A percentile compares a stretch with the other conserved stretches of the same genome.
Evolutionary conservation across 305 asterid genomes (phyloP).

Genomic region (Ilex paraguariensis): DNA sequence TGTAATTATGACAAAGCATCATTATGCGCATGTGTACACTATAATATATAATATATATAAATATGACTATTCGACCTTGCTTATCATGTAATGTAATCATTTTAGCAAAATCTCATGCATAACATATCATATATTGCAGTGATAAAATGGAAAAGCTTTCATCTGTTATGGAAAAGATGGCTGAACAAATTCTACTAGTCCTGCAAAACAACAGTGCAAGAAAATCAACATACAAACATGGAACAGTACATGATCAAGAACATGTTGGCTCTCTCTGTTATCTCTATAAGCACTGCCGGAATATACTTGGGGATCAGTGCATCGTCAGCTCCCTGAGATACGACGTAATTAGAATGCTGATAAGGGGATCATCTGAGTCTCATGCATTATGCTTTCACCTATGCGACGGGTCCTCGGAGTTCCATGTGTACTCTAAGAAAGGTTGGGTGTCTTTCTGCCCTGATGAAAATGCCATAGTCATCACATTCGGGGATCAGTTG

Average conservation of each 20-base stretch:
- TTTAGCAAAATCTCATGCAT: not conserved
- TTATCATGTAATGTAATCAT: too few species aligned
- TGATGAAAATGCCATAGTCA: conserved; percentile 33
- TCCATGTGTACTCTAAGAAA: conserved; percentile 81
- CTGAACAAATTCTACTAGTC: conserved; percentile 31
- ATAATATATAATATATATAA: too few species aligned
- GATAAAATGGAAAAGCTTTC: conserved; percentile 53
- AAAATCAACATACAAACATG: conserved; percentile 10
- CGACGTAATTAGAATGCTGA: conserved; percentile 70
- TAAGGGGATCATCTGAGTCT: conserved; percentile 66
- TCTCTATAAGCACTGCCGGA: conserved; percentile 48
- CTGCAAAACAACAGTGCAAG: conserved; percentile 26
- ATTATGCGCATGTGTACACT: too few species aligned
- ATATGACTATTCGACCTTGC: too few species aligned
- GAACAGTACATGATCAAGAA: conserved; percentile 21
- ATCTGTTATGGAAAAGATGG: conserved; percentile 36
- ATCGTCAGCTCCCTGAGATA: conserved; percentile 43
- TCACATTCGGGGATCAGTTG: conserved; percentile 62
- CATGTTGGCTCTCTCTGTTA: conserved; percentile 35
- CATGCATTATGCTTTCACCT: conserved; percentile 67
- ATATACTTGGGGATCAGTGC: conserved; percentile 13
- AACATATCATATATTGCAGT: conserved; percentile 27
- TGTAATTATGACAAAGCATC: too few species aligned
- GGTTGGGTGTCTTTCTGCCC: conserved; percentile 79
- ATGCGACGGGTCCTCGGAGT: conserved; percentile 62